Percentiles rank a stretch among this genome's conserved stretches.
phyloP scores from a whole-genome alignment of 208 protist genomes.

The Herpetomonas tarakana region DNA sequence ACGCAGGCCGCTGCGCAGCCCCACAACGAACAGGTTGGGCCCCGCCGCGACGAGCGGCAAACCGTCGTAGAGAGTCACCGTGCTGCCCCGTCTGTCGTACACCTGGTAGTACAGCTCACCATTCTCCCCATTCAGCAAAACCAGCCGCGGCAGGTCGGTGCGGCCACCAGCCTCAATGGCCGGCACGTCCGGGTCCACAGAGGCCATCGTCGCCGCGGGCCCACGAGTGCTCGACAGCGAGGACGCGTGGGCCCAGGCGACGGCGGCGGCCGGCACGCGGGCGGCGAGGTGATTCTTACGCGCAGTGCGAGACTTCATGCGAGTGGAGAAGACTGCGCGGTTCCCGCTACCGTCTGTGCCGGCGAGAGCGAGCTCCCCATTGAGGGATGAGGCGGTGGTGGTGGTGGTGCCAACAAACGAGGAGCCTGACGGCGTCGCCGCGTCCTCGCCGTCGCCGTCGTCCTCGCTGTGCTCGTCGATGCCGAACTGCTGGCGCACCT shows the following conservation, averaged over 20 bases:
- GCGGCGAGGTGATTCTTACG: constrained; percentile 33
- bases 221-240: not conserved
- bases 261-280: constrained; percentile 42
- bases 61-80: constrained; percentile 26
- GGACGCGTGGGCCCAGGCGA: constrained; percentile 27
- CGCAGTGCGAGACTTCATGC: constrained; percentile 20
- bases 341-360: not conserved
- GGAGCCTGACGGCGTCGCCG: not conserved
- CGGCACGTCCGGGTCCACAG: not conserved
- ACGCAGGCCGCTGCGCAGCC: constrained; percentile 4
- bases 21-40: constrained; percentile 44
- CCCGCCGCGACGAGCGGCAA: constrained; percentile 36
- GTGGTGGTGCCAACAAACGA: constrained; percentile 1
- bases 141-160: constrained; percentile 36
- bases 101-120: constrained; percentile 70
- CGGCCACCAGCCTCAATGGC: constrained; percentile 21
- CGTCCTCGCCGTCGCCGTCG: not conserved
- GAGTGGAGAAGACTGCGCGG: not conserved
- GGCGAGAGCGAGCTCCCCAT: not conserved
- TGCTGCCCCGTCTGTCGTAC: constrained; percentile 35
- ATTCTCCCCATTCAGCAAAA: constrained; percentile 50
- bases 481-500: too few relatives aligned
- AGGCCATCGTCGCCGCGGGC: not conserved
- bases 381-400: not conserved
- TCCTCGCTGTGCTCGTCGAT: not conserved